Conservation (phyloP, 305 asterid genomes). For the Fraxinus xanthoxyloides region DNA sequence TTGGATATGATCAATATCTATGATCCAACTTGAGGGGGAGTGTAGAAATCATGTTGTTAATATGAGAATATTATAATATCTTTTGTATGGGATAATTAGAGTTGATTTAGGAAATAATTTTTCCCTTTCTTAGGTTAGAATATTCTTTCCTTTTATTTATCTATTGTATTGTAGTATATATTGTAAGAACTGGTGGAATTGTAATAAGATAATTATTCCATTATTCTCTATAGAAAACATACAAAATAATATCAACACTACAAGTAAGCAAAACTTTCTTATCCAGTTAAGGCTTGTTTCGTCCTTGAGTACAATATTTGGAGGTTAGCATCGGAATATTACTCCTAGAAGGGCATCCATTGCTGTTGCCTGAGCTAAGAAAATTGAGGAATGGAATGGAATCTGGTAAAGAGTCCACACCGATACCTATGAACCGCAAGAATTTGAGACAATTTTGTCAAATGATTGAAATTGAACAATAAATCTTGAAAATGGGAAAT, state of each 20-base stretch:
- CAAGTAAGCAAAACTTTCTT: background rate
- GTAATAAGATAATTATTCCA: no score
- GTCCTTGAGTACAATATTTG: background rate
- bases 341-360: background rate
- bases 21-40: no score
- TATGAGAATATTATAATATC: no score
- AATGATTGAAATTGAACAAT: background rate
- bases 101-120: no score
- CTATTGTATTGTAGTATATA: no score
- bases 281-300: background rate
- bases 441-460: slow-evolving; percentile 2
- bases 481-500: background rate
- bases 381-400: slow-evolving; percentile 2
- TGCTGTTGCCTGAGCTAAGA: slow-evolving; percentile 9
- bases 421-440: background rate
- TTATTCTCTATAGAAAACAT: no score
- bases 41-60: no score
- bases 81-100: no score
- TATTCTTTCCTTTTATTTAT: no score
- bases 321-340: background rate
- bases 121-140: no score
- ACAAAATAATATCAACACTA: background rate
- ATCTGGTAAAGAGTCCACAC: slow-evolving; percentile 4
- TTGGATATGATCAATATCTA: no score
- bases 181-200: no score